Evolutionary conservation across 139 green algal genomes (phyloP), one percentile per base, ranked within the genome.

Genomic region (Coelastrella sp.): DNA sequence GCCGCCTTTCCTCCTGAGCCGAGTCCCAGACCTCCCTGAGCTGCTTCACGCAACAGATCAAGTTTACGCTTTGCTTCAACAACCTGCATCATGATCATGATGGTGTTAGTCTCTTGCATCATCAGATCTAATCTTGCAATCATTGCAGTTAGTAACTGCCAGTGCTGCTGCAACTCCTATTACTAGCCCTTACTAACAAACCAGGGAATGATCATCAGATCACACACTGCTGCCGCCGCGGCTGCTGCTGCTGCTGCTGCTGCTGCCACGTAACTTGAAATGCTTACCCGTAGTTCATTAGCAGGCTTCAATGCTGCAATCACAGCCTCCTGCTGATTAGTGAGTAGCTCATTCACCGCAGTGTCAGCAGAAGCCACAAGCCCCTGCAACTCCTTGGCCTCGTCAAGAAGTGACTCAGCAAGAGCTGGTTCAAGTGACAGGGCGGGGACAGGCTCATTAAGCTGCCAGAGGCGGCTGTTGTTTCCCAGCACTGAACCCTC

Each of bases 1-100:
- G 51, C 40, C 4, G 80, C 80, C 32, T 79, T 78, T 32, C 80
- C 80, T 3, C 80, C 80, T 2, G 25, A 63, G 45, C 66, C 51
- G 2, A 86, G 67, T 21, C 80, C 80, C 68, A 86, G 51, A 2
- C 66, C 66, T 11, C 80, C 80, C 51, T 86, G 80, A 9, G 50
- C 64, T 17, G 30, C 48, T 37, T 86, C 80, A 53, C 80, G 41
- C 51, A 86, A 50, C 67, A 71, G 7, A 32, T 67, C 66, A 4
- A 86, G 34, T 41, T 68, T 63, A 27, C 67, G 50, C 67, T 32
- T 32, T 2, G 51, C 32, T 63, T 86, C 80, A 32, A 48, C 6
- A 37, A 84, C 60, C 60, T 35, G 25, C 25, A 71, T 1, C 25
- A 71, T 30, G n/a, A n/a, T n/a, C n/a, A n/a, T n/a, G n/a, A n/a